Conservation (phyloP, 2,329 filamentous ascomycete genomes). For the Colletotrichum sp. region DNA sequence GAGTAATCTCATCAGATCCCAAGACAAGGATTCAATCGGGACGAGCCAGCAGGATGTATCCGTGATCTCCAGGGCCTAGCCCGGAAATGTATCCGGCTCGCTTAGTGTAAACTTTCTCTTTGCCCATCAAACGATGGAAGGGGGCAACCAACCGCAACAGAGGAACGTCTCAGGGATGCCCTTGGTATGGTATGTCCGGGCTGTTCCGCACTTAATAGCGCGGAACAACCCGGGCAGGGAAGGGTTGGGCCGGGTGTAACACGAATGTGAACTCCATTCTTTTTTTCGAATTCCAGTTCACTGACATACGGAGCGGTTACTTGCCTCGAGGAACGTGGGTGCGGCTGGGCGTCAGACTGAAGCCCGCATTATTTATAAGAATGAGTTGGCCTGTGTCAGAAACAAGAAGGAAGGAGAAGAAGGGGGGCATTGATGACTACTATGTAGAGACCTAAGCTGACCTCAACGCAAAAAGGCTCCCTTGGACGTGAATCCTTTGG, state of each 20-base stretch:
- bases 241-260: accelerated
- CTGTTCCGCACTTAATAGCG: background rate
- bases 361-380: too few species aligned
- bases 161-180: accelerated
- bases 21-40: background rate
- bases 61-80: background rate
- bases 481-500: too few species aligned
- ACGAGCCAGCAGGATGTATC: background rate
- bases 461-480: too few species aligned
- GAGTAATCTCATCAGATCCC: background rate
- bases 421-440: background rate
- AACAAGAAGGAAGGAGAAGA: background rate
- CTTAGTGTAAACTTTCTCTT: background rate
- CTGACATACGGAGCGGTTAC: accelerated
- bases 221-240: background rate
- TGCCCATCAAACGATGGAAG: background rate
- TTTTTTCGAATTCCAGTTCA: background rate
- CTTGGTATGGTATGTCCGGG: background rate
- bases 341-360: too few species aligned
- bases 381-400: accelerated
- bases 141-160: background rate
- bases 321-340: background rate
- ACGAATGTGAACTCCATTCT: background rate
- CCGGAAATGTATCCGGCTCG: background rate
- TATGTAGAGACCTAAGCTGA: accelerated